Evolutionary conservation across 2,329 filamentous ascomycete species (phyloP).

Genomic region (Aspergillus tamarii): DNA sequence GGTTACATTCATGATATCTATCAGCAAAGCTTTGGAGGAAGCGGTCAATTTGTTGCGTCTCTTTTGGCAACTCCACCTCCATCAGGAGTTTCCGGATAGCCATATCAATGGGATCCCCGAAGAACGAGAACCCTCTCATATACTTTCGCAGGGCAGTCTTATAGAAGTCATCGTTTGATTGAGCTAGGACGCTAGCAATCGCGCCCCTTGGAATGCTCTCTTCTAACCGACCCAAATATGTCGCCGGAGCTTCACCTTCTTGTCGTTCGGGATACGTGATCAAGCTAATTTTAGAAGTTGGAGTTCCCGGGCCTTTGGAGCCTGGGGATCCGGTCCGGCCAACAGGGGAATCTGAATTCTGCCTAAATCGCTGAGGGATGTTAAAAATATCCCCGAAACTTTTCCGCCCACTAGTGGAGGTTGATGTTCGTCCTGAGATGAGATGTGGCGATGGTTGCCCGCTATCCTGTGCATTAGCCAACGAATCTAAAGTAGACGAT

Average conservation of each 20-base stretch:
- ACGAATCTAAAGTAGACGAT: conserved; percentile 87
- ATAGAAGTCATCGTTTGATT: conserved; percentile 82
- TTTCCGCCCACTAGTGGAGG: conserved; percentile 81
- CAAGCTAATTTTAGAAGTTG: conserved; percentile 62
- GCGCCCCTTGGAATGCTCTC: conserved; percentile 76
- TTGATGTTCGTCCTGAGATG: conserved; percentile 69
- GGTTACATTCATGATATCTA: conserved; percentile 97
- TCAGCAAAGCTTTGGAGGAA: conserved; percentile 94
- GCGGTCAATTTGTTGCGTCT: conserved; percentile 96
- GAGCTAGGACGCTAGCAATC: conserved; percentile 83
- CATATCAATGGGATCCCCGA: conserved; percentile 98
- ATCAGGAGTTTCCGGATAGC: conserved; percentile 92
- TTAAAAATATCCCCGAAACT: conserved; percentile 90
- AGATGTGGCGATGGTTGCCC: conserved; percentile 67
- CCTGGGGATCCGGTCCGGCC: conserved; percentile 66
- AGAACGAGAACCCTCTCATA: conserved; percentile 93
- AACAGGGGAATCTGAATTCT: conserved; percentile 73
- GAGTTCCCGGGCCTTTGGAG: conserved; percentile 65
- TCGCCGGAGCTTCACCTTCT: conserved; percentile 87
- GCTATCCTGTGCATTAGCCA: conserved; percentile 72
- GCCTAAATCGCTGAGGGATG: conserved; percentile 73
- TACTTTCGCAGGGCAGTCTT: conserved; percentile 86
- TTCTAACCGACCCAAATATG: conserved; percentile 83
- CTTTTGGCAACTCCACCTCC: conserved; percentile 93
- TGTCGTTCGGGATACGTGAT: conserved; percentile 74